Evolutionary conservation across 768 basidiomycete genomes (phyloP), one percentile per base, ranked within the genome.

Genomic region (Boletus tomentosulus): DNA sequence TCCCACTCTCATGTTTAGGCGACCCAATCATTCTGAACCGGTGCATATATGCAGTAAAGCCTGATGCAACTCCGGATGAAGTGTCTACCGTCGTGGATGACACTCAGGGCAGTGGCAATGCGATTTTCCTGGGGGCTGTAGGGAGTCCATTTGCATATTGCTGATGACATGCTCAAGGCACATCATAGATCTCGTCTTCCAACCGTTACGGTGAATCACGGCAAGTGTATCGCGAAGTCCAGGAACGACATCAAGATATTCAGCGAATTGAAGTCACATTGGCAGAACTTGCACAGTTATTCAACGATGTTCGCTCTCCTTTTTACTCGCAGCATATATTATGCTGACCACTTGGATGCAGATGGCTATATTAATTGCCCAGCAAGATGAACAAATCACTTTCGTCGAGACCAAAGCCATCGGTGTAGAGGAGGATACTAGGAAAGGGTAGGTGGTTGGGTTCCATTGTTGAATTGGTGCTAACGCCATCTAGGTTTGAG

Each of bases 231-330:
- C 79, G 83, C 47, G 94, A 97, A 71, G 92, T 94, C 0, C 94
- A 95, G 66, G 84, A 88, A 54, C 81, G 94, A 34, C 92, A 95
- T 66, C 79, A 86, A 62, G 92, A 97, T 56, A 81, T 98, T 60
- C 79, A 80, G 59, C 83, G 81, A 67, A 92, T 96, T 66, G 92
- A 96, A 69, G 77, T 81, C 61, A 97, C 93, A 4, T 72, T 96
- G 45, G 86, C 81, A n/a, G 92, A 96, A 68, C 77, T 98, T 46
- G 90, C 89, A 4, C 89, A 92, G 64, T 71, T 98, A 61, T 93
- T 95, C 73, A 82, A 78, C 57, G 94, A 98, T 63, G 90, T 89
- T 55, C 25, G 78, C 59, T 19, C 22, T 13, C 9, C 10, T 34
- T 48, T 38, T 48, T 58, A 28, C 34, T 44, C 31, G 22, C 1